phyloP scores from a whole-genome alignment of 2,329 filamentous ascomycete genomes.

The Cercospora brassicicola region DNA sequence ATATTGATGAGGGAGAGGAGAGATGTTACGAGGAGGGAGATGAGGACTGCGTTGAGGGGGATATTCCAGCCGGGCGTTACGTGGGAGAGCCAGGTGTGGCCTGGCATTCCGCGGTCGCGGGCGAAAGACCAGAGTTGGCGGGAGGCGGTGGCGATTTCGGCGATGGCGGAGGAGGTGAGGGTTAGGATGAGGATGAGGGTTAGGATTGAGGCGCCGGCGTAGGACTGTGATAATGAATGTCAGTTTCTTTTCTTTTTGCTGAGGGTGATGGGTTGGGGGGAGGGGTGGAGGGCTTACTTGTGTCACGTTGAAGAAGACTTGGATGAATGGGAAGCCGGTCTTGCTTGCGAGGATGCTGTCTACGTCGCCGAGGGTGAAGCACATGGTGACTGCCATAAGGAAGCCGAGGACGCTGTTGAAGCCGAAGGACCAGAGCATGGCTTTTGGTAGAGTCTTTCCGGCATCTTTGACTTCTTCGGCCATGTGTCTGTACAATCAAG shows the following conservation, averaged over 20 bases:
- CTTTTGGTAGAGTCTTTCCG: slow-evolving; percentile 6
- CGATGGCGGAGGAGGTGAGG: slow-evolving; percentile 25
- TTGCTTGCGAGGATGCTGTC: slow-evolving; percentile 22
- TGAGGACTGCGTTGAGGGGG: slow-evolving; percentile 15
- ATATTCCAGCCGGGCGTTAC: slow-evolving; percentile 9
- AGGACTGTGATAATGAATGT: too few species aligned
- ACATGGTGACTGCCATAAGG: slow-evolving; percentile 31
- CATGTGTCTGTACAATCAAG: neutral
- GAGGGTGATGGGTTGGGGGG: too few species aligned
- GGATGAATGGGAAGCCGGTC: slow-evolving; percentile 36
- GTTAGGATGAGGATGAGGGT: slow-evolving; percentile 37
- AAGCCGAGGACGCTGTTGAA: slow-evolving; percentile 17
- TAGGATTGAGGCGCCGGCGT: slow-evolving; percentile 36
- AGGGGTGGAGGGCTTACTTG: too few species aligned
- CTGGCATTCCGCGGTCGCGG: slow-evolving; percentile 40
- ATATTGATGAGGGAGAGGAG: slow-evolving; percentile 54
- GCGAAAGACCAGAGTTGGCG: slow-evolving; percentile 39
- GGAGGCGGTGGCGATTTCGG: slow-evolving; percentile 39
- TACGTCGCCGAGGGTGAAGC: slow-evolving; percentile 37
- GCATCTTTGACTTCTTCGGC: slow-evolving; percentile 20
- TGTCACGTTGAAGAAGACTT: slow-evolving; percentile 36
- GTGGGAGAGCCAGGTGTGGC: neutral
- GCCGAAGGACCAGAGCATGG: slow-evolving; percentile 12
- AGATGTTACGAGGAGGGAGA: slow-evolving; percentile 6
- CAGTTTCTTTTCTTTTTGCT: too few species aligned